These are phyloP conservation scores for Litchi chinensis DNA, from an alignment of 345 rosid genomes.

Conservation along the genomic window DNA sequence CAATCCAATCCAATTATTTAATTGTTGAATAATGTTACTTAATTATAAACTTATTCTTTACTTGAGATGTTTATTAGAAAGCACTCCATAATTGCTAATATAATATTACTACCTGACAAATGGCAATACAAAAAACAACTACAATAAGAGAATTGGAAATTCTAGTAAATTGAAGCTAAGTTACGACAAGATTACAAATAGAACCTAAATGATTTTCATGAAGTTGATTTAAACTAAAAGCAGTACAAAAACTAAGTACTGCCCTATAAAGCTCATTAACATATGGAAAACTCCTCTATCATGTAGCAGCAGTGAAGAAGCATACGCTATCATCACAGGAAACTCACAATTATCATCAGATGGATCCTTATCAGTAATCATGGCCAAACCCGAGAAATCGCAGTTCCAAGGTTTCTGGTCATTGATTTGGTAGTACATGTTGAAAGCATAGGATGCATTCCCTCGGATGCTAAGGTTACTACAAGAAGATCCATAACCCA, in stretches of 20 bases:
- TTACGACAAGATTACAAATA: neutral
- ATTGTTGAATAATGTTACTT: too few relatives aligned
- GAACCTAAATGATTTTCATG: neutral
- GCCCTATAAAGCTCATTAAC: slow-evolving; percentile 14
- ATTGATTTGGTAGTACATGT: slow-evolving; percentile 74
- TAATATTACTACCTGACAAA: neutral
- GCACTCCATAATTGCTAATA: neutral
- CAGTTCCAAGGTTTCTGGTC: slow-evolving; percentile 65
- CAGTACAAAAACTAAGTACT: slow-evolving; percentile 26
- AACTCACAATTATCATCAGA: slow-evolving; percentile 65
- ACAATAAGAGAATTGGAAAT: neutral
- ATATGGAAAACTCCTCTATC: slow-evolving; percentile 15
- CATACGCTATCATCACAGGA: slow-evolving; percentile 62
- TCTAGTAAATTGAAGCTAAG: neutral
- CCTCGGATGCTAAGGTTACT: slow-evolving; percentile 55
- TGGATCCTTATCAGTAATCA: slow-evolving; percentile 55
- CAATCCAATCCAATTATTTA: too few relatives aligned
- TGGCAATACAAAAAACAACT: neutral
- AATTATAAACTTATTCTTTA: too few relatives aligned
- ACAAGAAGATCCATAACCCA: slow-evolving; percentile 77
- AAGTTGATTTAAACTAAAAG: slow-evolving; percentile 5
- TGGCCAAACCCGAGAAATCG: slow-evolving; percentile 67
- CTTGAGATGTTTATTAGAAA: too few relatives aligned
- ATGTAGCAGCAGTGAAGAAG: slow-evolving; percentile 23
- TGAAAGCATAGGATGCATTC: slow-evolving; percentile 85